Conservation (phyloP, 2,329 filamentous ascomycete species). For the Alternaria triticimaculans region DNA sequence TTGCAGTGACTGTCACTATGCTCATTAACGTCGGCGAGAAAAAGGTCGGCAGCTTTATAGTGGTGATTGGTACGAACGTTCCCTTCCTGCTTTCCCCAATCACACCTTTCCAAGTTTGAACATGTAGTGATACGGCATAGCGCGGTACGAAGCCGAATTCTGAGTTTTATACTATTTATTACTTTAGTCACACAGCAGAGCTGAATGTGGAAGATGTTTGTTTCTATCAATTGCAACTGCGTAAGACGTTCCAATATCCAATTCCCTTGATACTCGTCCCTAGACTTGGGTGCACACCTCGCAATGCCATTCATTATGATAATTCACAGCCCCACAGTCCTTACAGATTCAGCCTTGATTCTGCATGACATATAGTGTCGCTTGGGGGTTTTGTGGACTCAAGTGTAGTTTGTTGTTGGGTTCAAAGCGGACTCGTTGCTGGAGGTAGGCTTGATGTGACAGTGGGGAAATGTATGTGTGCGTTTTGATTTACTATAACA, state of each 20-base stretch:
- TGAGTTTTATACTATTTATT: rapidly evolving
- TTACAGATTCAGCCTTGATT: conserved; percentile 3
- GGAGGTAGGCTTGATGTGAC: background rate
- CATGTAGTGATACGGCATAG: rapidly evolving
- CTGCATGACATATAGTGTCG: no score
- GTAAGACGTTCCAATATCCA: background rate
- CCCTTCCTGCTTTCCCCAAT: background rate
- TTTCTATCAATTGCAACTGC: background rate
- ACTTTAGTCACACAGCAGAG: background rate
- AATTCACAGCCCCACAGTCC: background rate
- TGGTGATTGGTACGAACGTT: rapidly evolving
- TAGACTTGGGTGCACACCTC: background rate
- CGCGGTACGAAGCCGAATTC: rapidly evolving
- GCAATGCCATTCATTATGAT: conserved; percentile 3
- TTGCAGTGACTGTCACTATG: background rate
- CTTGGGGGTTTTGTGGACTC: background rate
- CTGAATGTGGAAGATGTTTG: background rate
- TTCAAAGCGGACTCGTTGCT: background rate
- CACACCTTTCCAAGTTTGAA: background rate
- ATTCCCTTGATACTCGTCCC: background rate
- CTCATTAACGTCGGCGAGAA: background rate
- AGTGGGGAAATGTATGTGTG: background rate
- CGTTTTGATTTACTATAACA: background rate
- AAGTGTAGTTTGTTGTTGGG: background rate
- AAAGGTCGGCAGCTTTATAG: rapidly evolving